phyloP scores from a whole-genome alignment of 495 filamentous ascomycete genomes.

The Peziza echinospora region DNA sequence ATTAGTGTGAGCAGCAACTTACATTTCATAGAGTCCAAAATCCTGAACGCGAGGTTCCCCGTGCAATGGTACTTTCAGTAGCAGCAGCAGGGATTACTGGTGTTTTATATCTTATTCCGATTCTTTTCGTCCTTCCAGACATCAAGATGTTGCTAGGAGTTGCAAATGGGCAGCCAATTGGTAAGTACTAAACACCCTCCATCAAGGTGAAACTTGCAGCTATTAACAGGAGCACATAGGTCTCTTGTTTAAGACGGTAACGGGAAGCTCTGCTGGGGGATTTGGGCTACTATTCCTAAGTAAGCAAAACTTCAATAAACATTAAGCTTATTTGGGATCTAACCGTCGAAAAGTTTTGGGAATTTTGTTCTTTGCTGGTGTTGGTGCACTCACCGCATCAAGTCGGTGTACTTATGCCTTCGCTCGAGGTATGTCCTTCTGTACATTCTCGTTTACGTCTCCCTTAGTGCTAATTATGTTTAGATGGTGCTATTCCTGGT shows the following conservation, averaged over 20 bases:
- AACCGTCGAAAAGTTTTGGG: conserved; percentile 29
- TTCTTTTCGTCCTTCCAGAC: conserved; percentile 40
- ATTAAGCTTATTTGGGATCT: no score
- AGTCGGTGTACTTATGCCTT: conserved; percentile 40
- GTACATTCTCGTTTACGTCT: not conserved
- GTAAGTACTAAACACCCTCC: no score
- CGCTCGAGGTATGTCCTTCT: conserved; percentile 22
- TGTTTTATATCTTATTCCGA: conserved; percentile 37
- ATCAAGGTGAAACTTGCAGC: not conserved
- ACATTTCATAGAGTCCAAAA: conserved; percentile 24
- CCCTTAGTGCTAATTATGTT: conserved; percentile 2
- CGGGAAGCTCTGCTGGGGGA: conserved; percentile 38
- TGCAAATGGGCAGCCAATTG: conserved; percentile 36
- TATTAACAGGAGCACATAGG: conserved; percentile 1
- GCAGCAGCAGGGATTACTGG: conserved; percentile 36
- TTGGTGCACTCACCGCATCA: conserved; percentile 36
- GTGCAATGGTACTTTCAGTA: conserved; percentile 37
- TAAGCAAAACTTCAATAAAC: no score
- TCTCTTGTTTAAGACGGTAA: conserved; percentile 32
- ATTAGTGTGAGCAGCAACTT: no score
- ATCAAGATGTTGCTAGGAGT: conserved; percentile 28
- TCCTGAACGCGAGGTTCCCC: conserved; percentile 35
- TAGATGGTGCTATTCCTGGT: conserved; percentile 43
- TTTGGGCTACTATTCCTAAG: conserved; percentile 49
- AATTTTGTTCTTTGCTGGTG: conserved; percentile 39